These are phyloP conservation scores for Talaromyces sp. DNA, from an alignment of 2,329 filamentous ascomycete genomes.

Conservation along the genomic window DNA sequence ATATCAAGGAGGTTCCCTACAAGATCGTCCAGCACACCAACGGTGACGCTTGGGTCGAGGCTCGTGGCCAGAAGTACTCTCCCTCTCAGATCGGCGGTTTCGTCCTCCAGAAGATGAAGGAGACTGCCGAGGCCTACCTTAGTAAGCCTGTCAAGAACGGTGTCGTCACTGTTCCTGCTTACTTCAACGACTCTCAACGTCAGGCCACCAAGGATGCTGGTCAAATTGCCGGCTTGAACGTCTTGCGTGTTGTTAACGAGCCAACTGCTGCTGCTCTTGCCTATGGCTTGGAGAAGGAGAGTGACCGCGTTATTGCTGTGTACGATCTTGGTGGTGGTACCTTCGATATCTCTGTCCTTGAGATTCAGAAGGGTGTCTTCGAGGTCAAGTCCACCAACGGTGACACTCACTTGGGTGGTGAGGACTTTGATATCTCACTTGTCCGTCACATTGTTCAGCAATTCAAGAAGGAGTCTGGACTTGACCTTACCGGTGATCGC, in stretches of 20 bases:
- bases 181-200: constrained; percentile 98
- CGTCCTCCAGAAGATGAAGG: constrained; percentile 97
- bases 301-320: constrained; percentile 84
- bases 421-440: constrained; percentile 94
- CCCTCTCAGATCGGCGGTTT: constrained; percentile 98
- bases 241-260: constrained; percentile 97
- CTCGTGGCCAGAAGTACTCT: constrained; percentile 91
- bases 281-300: constrained; percentile 93
- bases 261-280: constrained; percentile 92
- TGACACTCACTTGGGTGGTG: constrained; percentile 96
- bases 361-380: constrained; percentile 97
- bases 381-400: constrained; percentile 99
- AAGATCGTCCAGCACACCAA: constrained; percentile 98
- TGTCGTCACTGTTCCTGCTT: constrained; percentile 93
- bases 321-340: constrained; percentile 98
- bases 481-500: constrained; percentile 86
- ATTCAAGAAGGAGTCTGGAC: constrained; percentile 93
- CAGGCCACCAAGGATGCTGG: constrained; percentile 98
- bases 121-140: constrained; percentile 91
- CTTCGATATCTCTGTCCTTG: constrained; percentile 96
- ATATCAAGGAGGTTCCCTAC: constrained; percentile 96
- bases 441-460: constrained; percentile 90
- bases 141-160: constrained; percentile 90
- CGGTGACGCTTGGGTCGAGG: constrained; percentile 93
- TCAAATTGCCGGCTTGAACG: constrained; percentile 92